phyloP scores from a whole-genome alignment of 2,329 filamentous ascomycete genomes.

The Thermochaetoides dissita region DNA sequence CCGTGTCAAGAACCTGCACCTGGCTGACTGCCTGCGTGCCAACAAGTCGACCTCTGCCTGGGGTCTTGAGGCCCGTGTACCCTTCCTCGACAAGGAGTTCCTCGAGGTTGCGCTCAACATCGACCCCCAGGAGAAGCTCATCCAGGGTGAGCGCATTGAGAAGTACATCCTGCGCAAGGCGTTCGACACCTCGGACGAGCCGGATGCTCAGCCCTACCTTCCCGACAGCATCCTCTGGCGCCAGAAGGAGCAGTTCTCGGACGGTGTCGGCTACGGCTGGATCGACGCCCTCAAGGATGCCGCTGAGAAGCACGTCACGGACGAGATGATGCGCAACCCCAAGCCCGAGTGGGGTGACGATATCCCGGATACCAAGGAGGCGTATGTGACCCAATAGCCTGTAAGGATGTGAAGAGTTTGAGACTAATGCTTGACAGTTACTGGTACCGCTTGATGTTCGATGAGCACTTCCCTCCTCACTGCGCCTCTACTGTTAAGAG shows the following conservation, averaged over 20 bases:
- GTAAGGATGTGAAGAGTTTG: not conserved
- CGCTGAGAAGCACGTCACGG: conserved; percentile 75
- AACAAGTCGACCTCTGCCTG: conserved; percentile 99
- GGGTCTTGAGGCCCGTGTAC: conserved; percentile 94
- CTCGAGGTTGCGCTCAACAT: conserved; percentile 86
- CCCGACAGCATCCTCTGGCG: conserved; percentile 92
- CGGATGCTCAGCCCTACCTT: conserved; percentile 70
- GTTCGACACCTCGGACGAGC: conserved; percentile 85
- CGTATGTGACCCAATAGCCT: conserved; percentile 36
- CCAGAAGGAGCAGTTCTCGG: conserved; percentile 99
- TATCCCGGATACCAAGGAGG: conserved; percentile 92
- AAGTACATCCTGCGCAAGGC: conserved; percentile 98
- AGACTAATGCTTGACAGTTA: conserved; percentile 38
- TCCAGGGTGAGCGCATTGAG: conserved; percentile 76
- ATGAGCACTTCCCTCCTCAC: conserved; percentile 89
- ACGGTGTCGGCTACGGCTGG: conserved; percentile 98
- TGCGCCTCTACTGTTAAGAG: conserved; percentile 89
- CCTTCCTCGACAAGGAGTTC: conserved; percentile 96
- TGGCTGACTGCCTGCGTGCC: conserved; percentile 90
- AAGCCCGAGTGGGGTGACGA: conserved; percentile 92
- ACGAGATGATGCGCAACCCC: conserved; percentile 97
- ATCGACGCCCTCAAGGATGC: conserved; percentile 95
- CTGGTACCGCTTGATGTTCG: conserved; percentile 98
- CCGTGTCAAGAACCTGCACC: conserved; percentile 89
- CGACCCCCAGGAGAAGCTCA: conserved; percentile 91